Evolutionary conservation across 1,284 basidiomycete species (phyloP).

Genomic region (Marasmius sp.): DNA sequence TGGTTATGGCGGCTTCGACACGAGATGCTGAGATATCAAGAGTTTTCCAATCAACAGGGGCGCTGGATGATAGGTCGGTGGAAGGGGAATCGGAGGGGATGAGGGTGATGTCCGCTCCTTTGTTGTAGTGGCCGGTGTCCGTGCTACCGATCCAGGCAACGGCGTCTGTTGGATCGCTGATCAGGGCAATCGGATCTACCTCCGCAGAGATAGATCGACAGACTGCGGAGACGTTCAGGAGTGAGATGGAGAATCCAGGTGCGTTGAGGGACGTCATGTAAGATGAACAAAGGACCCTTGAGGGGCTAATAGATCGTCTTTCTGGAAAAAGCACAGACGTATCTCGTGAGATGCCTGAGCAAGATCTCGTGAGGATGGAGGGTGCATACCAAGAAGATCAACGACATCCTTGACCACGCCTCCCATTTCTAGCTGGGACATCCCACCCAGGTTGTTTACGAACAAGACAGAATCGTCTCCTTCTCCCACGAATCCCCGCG

Average conservation of each 20-base stretch:
- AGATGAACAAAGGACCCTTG: slow-evolving; percentile 32
- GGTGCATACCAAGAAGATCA: slow-evolving; percentile 35
- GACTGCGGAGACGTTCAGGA: slow-evolving; percentile 31
- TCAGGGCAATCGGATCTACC: slow-evolving; percentile 22
- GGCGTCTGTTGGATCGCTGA: slow-evolving; percentile 36
- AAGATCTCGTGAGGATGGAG: neutral
- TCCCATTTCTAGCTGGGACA: slow-evolving; percentile 53
- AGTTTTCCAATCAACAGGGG: no score
- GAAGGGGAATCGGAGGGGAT: neutral
- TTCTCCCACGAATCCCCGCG: neutral
- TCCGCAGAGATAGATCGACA: slow-evolving; percentile 1
- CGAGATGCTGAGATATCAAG: neutral
- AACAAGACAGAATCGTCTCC: slow-evolving; percentile 41
- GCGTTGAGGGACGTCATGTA: slow-evolving; percentile 43
- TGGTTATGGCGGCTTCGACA: slow-evolving; percentile 15
- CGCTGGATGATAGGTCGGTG: slow-evolving; percentile 10
- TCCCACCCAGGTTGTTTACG: slow-evolving; percentile 58
- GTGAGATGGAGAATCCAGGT: slow-evolving; percentile 35
- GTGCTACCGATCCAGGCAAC: slow-evolving; percentile 28
- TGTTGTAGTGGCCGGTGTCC: neutral
- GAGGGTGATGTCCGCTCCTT: neutral
- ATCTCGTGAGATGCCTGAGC: neutral
- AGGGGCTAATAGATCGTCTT: slow-evolving; percentile 22
- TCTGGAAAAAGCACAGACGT: slow-evolving; percentile 6
- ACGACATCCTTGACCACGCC: slow-evolving; percentile 45